Evolutionary conservation across 352 stramenopile genomes (phyloP).

Genomic region (Phytophthora uliginosa): DNA sequence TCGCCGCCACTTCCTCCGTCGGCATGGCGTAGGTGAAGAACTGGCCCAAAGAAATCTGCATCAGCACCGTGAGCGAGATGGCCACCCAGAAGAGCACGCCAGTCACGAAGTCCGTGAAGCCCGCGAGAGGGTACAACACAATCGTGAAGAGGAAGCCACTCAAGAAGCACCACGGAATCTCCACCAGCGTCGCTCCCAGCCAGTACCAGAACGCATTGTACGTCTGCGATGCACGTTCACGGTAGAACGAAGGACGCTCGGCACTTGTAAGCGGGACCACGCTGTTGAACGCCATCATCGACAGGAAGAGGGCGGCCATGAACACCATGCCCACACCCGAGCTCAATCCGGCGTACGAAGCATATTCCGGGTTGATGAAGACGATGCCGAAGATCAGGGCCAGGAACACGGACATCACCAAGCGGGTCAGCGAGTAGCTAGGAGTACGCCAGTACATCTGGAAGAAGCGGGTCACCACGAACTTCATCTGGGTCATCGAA

Average conservation of each 20-base stretch:
- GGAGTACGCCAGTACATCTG: conserved; percentile 6
- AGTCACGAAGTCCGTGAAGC: conserved; percentile 1
- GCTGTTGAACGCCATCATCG: conserved; percentile 4
- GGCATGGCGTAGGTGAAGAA: conserved; percentile 5
- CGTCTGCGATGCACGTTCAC: not conserved
- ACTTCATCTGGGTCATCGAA: conserved; percentile 36
- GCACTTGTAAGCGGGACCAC: conserved; percentile 1
- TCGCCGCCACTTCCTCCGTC: not conserved
- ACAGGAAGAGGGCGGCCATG: conserved; percentile 5
- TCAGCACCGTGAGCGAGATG: not conserved
- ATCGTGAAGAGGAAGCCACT: conserved; percentile 6
- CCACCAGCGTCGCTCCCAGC: conserved; percentile 2
- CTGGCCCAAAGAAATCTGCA: conserved; percentile 2
- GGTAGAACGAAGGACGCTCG: conserved; percentile 2
- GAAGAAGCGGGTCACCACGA: conserved; percentile 20
- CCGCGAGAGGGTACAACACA: conserved; percentile 3
- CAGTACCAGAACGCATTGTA: conserved; percentile 8
- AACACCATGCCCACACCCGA: conserved; percentile 3
- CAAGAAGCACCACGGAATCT: conserved; percentile 4
- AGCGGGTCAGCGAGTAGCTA: conserved; percentile 4
- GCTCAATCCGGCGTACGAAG: not conserved
- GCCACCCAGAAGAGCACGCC: not conserved
- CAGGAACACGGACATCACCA: conserved; percentile 4
- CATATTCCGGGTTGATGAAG: conserved; percentile 2
- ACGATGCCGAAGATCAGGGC: conserved; percentile 4